Evolutionary conservation across 2,329 filamentous ascomycete genomes (phyloP).

Genomic region (Dothiorella sarmentorum): DNA sequence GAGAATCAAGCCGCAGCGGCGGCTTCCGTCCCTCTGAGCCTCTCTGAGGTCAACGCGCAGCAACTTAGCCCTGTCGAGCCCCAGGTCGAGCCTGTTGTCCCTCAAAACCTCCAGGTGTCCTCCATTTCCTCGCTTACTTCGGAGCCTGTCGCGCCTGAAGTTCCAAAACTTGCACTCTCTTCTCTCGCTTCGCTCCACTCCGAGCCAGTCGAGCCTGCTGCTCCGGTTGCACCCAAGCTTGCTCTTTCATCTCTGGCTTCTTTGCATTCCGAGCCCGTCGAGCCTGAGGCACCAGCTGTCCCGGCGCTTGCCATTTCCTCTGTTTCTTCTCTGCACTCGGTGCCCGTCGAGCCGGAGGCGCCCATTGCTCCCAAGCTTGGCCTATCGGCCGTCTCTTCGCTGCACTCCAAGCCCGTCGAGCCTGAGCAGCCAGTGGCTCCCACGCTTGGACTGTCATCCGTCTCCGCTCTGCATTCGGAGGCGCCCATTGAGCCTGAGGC

Average conservation of each 20-base stretch:
- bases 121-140: conserved; percentile 14
- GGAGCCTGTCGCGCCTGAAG: conserved; percentile 4
- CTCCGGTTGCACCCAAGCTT: conserved; percentile 22
- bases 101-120: conserved; percentile 12
- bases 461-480: conserved; percentile 19
- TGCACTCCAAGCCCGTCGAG: conserved; percentile 42
- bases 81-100: conserved; percentile 2
- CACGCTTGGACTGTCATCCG: conserved; percentile 4
- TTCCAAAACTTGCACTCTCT: conserved; percentile 13
- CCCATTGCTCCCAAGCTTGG: conserved; percentile 26
- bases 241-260: conserved; percentile 48
- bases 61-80: conserved; percentile 11
- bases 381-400: conserved; percentile 47
- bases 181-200: conserved; percentile 12
- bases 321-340: conserved; percentile 21
- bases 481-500: conserved; percentile 20
- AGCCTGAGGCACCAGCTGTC: conserved; percentile 12
- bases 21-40: neutral
- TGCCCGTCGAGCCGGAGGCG: conserved; percentile 24
- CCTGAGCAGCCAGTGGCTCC: conserved; percentile 12
- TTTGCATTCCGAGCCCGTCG: conserved; percentile 43
- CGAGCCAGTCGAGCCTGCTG: conserved; percentile 14
- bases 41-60: conserved; percentile 14
- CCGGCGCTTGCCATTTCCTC: conserved; percentile 5
- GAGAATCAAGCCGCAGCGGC: neutral